phyloP scores from a whole-genome alignment of 805 yeast genomes.

The Pichia californica region DNA sequence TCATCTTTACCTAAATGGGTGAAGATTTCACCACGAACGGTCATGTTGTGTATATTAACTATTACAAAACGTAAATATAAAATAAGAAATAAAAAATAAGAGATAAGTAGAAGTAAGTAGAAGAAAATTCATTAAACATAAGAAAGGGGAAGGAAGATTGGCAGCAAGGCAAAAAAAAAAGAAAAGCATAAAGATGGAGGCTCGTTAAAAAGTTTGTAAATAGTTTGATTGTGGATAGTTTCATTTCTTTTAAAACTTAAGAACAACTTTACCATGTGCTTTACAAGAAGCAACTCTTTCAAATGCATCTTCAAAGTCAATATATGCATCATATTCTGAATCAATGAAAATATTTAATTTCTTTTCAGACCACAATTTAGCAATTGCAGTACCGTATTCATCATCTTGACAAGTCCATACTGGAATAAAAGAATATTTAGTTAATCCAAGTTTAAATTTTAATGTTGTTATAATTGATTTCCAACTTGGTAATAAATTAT shows the following conservation, averaged over 20 bases:
- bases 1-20: conserved; percentile 10
- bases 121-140: no score
- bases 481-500: conserved; percentile 22
- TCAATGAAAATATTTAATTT: conserved; percentile 45
- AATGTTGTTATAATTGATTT: conserved; percentile 3
- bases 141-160: no score
- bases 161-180: no score
- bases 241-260: no score
- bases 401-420: conserved; percentile 7
- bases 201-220: no score
- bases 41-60: no score
- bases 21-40: conserved; percentile 7
- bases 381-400: conserved; percentile 27
- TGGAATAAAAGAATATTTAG: conserved; percentile 8
- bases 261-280: conserved; percentile 42
- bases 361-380: conserved; percentile 40
- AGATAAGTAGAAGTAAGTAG: background rate
- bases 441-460: conserved; percentile 14
- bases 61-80: background rate
- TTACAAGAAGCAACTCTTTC: conserved; percentile 38
- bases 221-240: no score
- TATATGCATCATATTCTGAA: conserved; percentile 40
- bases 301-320: conserved; percentile 44
- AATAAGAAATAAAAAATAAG: no score
- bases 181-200: no score